Base-by-base conservation (phyloP, 176 grass and related monocot genomes). In the Panicum miliaceum region DNA sequence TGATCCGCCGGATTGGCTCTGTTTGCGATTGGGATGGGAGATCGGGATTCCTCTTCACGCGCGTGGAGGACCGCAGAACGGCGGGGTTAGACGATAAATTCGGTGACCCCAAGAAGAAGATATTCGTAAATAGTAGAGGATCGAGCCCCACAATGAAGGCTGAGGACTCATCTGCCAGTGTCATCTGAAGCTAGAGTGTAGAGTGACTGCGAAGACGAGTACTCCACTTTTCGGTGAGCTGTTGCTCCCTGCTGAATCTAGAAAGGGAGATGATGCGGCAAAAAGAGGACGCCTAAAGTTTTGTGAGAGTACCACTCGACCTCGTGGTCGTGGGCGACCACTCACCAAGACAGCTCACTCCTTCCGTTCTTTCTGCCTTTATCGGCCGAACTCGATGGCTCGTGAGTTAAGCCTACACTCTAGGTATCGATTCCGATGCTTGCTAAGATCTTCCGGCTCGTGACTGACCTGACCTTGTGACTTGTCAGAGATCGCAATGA, bases 391-490 rank as follows among this genome's bases (percentile, higher is more conserved):
- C 71, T 85, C 62, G 22, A 85, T 42, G 64, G 72, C 56, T 71
- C 16, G 8, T 64, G 27, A 14, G 56, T 23, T 41, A 59, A 16
- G 6, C 38, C 53, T 18, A 20, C 88, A 86, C 88, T 82, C 88
- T 81, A 71, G 54, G 88, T 81, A 90, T 90, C 78, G 36, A 85
- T 90, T 82, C 78, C 62, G 10, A 75, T 68, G 54, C 20, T 38
- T 23, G 68, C 1, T 50, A 27, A 27, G 67, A 2, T 85, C 76
- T 48, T 60, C 46, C 56, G 45, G 65, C 45, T 84, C 38, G 58
- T 79, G 68, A 82, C 40, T 42, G 7, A 9, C 41, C 9, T 42
- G 8, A 8, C 23, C 50, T 72, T 38, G 52, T 29, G 15, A n/a
- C n/a, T n/a, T n/a, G n/a, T n/a, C n/a, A 45, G 57, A 60, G 57